Evolutionary conservation across 2,329 filamentous ascomycete genomes (phyloP).

Genomic region (Trichophyton mentagrophytes): DNA sequence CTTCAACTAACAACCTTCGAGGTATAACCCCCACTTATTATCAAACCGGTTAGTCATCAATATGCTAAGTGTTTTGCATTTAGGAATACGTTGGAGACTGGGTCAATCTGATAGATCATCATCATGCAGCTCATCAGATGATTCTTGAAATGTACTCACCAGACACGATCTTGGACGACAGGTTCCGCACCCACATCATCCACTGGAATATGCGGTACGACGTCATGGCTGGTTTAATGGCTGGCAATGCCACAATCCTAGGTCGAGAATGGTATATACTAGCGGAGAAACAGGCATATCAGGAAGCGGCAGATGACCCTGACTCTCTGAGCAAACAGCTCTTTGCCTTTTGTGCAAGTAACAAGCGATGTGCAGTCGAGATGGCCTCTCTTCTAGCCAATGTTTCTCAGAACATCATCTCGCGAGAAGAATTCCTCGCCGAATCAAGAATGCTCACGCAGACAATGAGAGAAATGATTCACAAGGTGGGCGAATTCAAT

Average conservation of each 20-base stretch:
- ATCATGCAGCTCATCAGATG: constrained; percentile 76
- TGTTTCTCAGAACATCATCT: constrained; percentile 51
- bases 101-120: constrained; percentile 85
- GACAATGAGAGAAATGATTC: constrained; percentile 29
- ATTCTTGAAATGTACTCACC: constrained; percentile 67
- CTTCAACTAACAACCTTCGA: constrained; percentile 88
- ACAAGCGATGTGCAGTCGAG: constrained; percentile 64
- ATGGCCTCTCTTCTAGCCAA: constrained; percentile 66
- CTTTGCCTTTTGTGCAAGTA: constrained; percentile 51
- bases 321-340: constrained; percentile 53
- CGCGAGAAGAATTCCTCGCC: constrained; percentile 48
- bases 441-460: constrained; percentile 47
- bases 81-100: constrained; percentile 93
- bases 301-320: constrained; percentile 48
- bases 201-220: constrained; percentile 90
- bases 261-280: constrained; percentile 65
- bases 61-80: constrained; percentile 11
- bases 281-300: constrained; percentile 49
- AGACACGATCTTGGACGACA: constrained; percentile 56
- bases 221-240: constrained; percentile 69
- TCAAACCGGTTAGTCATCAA: background rate
- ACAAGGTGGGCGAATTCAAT: constrained; percentile 49
- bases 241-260: constrained; percentile 61
- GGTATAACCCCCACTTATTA: constrained; percentile 40
- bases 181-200: constrained; percentile 59